Evolutionary conservation across 805 yeast genomes (phyloP).

Genomic region (Saccharomycopsis sp.): DNA sequence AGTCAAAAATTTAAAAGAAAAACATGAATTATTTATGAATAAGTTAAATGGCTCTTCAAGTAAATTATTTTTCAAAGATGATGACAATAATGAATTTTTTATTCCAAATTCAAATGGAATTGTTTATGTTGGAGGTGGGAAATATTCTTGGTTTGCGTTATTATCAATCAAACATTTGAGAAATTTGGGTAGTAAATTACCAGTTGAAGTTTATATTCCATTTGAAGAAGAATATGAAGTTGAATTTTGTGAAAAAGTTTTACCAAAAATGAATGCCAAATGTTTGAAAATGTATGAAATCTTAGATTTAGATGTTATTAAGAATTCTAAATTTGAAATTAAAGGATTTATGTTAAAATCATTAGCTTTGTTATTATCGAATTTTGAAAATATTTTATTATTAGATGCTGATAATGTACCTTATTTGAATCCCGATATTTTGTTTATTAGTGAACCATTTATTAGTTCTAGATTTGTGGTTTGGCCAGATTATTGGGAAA

Average conservation of each 20-base stretch:
- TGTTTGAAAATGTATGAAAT: conserved; percentile 49
- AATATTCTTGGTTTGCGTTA: conserved; percentile 60
- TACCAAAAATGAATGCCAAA: conserved; percentile 52
- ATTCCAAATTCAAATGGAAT: conserved; percentile 6
- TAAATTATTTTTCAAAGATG: not conserved
- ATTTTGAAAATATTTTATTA: conserved; percentile 60
- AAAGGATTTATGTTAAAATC: conserved; percentile 62
- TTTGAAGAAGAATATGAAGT: conserved; percentile 58
- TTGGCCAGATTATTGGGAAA: conserved; percentile 68
- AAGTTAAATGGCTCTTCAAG: not conserved
- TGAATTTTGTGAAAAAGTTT: conserved; percentile 52
- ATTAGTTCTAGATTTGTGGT: conserved; percentile 34
- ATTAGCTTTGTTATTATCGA: conserved; percentile 59
- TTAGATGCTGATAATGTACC: conserved; percentile 75
- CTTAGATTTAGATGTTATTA: conserved; percentile 42
- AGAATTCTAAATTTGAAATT: conserved; percentile 30
- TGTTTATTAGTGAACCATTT: conserved; percentile 36
- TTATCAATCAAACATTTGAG: conserved; percentile 57
- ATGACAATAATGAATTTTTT: not conserved
- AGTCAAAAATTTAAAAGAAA: conserved; percentile 7
- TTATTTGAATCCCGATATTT: conserved; percentile 45
- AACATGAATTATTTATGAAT: conserved; percentile 5
- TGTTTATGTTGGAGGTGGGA: conserved; percentile 75
- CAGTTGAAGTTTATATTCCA: conserved; percentile 78
- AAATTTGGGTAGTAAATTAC: conserved; percentile 54